These are phyloP conservation scores for Gnomoniopsis smithogilvyi DNA, from an alignment of 2,329 filamentous ascomycete genomes.

Conservation along the genomic window DNA sequence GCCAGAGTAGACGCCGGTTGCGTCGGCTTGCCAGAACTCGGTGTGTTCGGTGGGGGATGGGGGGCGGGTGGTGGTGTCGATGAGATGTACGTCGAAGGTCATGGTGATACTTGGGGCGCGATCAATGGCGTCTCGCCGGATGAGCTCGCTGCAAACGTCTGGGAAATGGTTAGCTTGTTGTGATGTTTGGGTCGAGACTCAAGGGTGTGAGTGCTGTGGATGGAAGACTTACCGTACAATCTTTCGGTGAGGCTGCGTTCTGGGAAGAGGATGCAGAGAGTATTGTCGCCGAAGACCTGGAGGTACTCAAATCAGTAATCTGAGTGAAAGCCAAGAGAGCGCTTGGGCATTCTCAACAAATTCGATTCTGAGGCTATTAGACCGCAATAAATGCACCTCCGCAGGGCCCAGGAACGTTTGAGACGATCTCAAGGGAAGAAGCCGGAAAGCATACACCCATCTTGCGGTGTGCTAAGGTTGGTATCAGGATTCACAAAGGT, in stretches of 20 bases:
- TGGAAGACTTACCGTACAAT: background rate
- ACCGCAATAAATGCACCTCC: no score
- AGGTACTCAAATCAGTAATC: background rate
- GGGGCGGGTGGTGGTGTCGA: slow-evolving; percentile 46
- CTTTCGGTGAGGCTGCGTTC: background rate
- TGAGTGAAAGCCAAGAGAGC: background rate
- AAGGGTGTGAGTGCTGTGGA: no score
- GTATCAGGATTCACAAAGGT: background rate
- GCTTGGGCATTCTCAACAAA: background rate
- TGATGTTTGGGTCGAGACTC: background rate
- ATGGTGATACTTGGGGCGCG: slow-evolving; percentile 39
- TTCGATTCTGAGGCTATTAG: background rate
- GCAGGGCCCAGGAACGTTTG: background rate
- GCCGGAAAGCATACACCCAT: background rate
- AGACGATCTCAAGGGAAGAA: background rate
- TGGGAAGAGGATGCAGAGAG: background rate
- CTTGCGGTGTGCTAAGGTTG: background rate
- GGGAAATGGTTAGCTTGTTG: background rate
- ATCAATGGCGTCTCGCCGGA: slow-evolving; percentile 4
- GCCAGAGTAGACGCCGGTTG: slow-evolving; percentile 5
- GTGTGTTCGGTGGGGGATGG: slow-evolving; percentile 39
- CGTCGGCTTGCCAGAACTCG: slow-evolving; percentile 40
- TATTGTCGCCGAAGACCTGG: background rate
- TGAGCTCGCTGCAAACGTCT: slow-evolving; percentile 3
- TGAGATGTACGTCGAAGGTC: slow-evolving; percentile 48